These are phyloP conservation scores for Omphalotus olearius DNA, from an alignment of 1,284 basidiomycete genomes.

Conservation along the genomic window DNA sequence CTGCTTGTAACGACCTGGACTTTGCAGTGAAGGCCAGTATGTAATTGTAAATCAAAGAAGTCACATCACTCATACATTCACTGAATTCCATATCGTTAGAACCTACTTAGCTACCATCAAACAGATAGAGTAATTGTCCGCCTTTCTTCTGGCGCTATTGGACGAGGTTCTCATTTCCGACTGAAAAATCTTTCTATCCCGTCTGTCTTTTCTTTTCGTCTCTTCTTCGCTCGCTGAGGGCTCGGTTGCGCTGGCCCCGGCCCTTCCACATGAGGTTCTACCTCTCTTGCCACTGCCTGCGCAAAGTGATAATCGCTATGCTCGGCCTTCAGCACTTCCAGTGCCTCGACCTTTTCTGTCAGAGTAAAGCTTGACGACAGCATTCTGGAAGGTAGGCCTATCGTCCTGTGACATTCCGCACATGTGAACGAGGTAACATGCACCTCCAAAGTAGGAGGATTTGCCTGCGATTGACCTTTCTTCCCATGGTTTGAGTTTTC, in stretches of 20 bases:
- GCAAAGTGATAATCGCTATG: constrained; percentile 89
- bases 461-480: neutral
- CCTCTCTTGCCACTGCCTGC: constrained; percentile 56
- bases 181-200: constrained; percentile 81
- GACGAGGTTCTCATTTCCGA: constrained; percentile 19
- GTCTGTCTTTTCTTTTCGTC: constrained; percentile 34
- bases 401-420: constrained; percentile 46
- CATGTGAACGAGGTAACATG: constrained; percentile 42
- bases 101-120: no score
- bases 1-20: neutral
- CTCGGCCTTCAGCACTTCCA: constrained; percentile 57
- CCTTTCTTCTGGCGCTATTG: no score
- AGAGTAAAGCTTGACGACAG: constrained; percentile 18
- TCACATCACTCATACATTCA: no score
- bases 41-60: no score
- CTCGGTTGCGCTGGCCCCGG: neutral
- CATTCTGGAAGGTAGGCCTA: constrained; percentile 27
- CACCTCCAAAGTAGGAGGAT: no score
- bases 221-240: constrained; percentile 10
- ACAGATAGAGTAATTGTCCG: no score
- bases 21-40: neutral
- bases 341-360: constrained; percentile 29
- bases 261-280: constrained; percentile 17
- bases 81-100: no score
- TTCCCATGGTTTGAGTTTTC: neutral